Conservation (phyloP, 2,329 filamentous ascomycete species). For the Fusarium chaquense region DNA sequence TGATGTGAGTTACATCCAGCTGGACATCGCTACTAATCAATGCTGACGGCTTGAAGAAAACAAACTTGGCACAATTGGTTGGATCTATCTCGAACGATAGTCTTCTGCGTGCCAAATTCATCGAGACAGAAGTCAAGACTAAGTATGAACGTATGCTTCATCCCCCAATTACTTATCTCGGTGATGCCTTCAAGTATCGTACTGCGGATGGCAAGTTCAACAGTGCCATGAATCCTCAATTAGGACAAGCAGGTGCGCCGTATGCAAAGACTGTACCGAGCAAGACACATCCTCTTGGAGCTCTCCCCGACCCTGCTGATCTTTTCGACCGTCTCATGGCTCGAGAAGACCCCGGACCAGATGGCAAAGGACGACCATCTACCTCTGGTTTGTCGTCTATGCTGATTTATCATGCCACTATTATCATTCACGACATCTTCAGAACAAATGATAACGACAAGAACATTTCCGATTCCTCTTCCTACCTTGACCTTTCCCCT, state of each 20-base stretch:
- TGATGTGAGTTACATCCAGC: background rate
- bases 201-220: constrained; percentile 49
- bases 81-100: constrained; percentile 6
- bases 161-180: constrained; percentile 39
- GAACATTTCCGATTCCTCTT: constrained; percentile 54
- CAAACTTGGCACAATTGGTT: background rate
- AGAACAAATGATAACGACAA: constrained; percentile 50
- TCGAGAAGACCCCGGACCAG: constrained; percentile 21
- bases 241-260: constrained; percentile 49
- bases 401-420: constrained; percentile 62
- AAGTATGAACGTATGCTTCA: constrained; percentile 17
- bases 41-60: background rate
- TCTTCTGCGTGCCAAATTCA: constrained; percentile 5
- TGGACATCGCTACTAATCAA: accelerated
- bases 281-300: constrained; percentile 40
- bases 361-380: constrained; percentile 21
- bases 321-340: constrained; percentile 51
- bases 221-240: constrained; percentile 45
- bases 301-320: constrained; percentile 48
- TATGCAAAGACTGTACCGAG: constrained; percentile 50
- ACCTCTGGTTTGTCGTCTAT: constrained; percentile 58
- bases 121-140: constrained; percentile 4
- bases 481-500: constrained; percentile 61
- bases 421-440: constrained; percentile 66
- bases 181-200: constrained; percentile 44